Conservation (phyloP, 164 flowering plant species). For the Saururus chinensis region DNA sequence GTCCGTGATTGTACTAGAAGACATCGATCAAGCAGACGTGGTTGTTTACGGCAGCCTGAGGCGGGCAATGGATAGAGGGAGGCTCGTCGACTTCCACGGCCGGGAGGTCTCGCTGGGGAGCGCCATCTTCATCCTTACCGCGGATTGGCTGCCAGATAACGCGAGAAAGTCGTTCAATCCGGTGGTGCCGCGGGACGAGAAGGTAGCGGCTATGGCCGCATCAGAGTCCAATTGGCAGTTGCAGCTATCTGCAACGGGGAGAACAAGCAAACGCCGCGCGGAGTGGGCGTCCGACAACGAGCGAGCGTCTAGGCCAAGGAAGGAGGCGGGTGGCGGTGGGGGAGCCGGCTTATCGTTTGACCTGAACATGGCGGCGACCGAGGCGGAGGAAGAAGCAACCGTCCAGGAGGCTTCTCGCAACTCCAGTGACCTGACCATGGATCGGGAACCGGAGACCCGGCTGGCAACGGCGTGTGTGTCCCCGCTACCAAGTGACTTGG, state of each 20-base stretch:
- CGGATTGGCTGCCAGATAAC: slow-evolving; percentile 49
- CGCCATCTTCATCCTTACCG: slow-evolving; percentile 66
- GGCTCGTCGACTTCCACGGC: slow-evolving; percentile 79
- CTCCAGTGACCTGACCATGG: slow-evolving; percentile 76
- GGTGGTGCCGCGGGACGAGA: slow-evolving; percentile 26
- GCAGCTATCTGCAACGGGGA: slow-evolving; percentile 29
- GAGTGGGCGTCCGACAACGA: slow-evolving; percentile 37
- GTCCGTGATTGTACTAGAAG: slow-evolving; percentile 72
- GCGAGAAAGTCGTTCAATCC: slow-evolving; percentile 12
- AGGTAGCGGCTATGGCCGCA: slow-evolving; percentile 30
- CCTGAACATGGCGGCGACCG: slow-evolving; percentile 59
- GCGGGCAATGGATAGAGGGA: slow-evolving; percentile 76
- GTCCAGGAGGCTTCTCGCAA: slow-evolving; percentile 50
- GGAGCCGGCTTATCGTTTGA: slow-evolving; percentile 39
- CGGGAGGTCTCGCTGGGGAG: slow-evolving; percentile 80
- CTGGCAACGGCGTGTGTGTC: slow-evolving; percentile 8
- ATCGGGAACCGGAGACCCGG: slow-evolving; percentile 59
- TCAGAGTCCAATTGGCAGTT: slow-evolving; percentile 50
- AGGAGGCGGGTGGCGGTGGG: slow-evolving; percentile 23
- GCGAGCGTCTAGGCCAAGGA: slow-evolving; percentile 37
- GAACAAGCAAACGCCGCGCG: slow-evolving; percentile 44
- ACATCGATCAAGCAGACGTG: slow-evolving; percentile 66
- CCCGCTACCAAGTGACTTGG: slow-evolving; percentile 25
- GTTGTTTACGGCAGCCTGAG: slow-evolving; percentile 60
- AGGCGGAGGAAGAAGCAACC: slow-evolving; percentile 26